Percentiles rank a stretch among this genome's conserved stretches.
phyloP scores from a whole-genome alignment of 2,329 filamentous ascomycete species.

The Sporothrix pseudoabietina region DNA sequence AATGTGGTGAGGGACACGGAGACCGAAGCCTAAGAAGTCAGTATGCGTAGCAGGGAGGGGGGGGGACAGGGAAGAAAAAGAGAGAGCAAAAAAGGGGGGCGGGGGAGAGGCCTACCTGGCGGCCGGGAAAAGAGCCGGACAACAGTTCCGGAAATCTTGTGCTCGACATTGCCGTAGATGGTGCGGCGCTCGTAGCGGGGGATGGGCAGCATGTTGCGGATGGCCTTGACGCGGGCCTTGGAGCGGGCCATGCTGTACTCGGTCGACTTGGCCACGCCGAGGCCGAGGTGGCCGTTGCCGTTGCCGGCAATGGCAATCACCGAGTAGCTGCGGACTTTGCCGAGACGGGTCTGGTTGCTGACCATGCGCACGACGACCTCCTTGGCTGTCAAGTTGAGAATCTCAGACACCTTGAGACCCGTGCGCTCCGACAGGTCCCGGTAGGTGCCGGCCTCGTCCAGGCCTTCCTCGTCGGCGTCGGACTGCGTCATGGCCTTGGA shows the following conservation, averaged over 20 bases:
- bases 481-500: conserved; percentile 40
- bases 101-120: conserved; percentile 64
- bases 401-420: conserved; percentile 56
- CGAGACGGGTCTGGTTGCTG: conserved; percentile 91
- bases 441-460: conserved; percentile 55
- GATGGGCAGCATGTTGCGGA: conserved; percentile 92
- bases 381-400: conserved; percentile 65
- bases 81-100: background rate
- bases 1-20: conserved; percentile 86
- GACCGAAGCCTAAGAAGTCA: conserved; percentile 73
- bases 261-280: conserved; percentile 86
- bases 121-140: conserved; percentile 80
- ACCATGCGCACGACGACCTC: conserved; percentile 73
- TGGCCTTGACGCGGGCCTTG: conserved; percentile 78
- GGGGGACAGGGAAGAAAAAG: background rate
- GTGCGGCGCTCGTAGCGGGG: conserved; percentile 88
- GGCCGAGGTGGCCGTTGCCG: conserved; percentile 77
- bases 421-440: conserved; percentile 58
- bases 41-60: background rate
- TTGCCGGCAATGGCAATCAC: conserved; percentile 84
- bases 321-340: conserved; percentile 81
- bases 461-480: conserved; percentile 53
- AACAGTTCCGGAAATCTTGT: conserved; percentile 85
- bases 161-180: conserved; percentile 80
- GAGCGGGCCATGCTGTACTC: conserved; percentile 67